Percentiles rank a stretch among this genome's conserved stretches.
Evolutionary conservation across 169 alveolate species (phyloP).

Genomic region (Eimeria necatrix): DNA sequence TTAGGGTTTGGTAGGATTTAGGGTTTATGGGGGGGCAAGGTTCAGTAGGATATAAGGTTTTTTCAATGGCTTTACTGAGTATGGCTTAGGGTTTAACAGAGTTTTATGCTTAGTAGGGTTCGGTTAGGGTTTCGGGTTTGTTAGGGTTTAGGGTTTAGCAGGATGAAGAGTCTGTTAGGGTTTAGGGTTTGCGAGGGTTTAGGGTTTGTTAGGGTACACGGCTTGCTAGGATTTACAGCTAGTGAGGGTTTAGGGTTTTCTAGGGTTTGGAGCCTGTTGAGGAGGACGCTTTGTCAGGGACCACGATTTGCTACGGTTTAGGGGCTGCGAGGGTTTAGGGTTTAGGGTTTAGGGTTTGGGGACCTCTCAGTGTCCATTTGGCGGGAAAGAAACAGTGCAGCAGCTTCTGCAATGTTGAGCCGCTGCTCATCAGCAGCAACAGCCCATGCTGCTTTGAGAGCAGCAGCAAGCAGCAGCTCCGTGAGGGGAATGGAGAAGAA

Average conservation of each 20-base stretch:
- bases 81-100: not conserved
- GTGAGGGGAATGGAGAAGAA: slow-evolving; percentile 52
- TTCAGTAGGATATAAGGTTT: not conserved
- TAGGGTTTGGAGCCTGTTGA: not conserved
- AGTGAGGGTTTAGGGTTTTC: not conserved
- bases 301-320: not conserved
- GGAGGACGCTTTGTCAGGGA: not conserved
- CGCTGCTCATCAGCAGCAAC: slow-evolving; percentile 4
- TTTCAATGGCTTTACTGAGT: no score
- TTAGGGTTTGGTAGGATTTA: not conserved
- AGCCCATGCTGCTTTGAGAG: not conserved
- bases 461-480: slow-evolving; percentile 18
- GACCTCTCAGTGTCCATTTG: slow-evolving; percentile 9
- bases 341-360: slow-evolving; percentile 2
- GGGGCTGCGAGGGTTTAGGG: not conserved
- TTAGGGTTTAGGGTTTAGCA: not conserved
- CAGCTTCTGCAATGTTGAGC: not conserved
- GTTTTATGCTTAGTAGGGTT: no score
- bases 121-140: not conserved
- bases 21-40: not conserved
- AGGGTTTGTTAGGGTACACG: not conserved
- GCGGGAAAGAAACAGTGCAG: slow-evolving; percentile 21
- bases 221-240: no score
- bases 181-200: not conserved
- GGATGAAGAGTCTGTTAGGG: not conserved